phyloP scores from a whole-genome alignment of 768 basidiomycete species.

The Trametes cingulata region DNA sequence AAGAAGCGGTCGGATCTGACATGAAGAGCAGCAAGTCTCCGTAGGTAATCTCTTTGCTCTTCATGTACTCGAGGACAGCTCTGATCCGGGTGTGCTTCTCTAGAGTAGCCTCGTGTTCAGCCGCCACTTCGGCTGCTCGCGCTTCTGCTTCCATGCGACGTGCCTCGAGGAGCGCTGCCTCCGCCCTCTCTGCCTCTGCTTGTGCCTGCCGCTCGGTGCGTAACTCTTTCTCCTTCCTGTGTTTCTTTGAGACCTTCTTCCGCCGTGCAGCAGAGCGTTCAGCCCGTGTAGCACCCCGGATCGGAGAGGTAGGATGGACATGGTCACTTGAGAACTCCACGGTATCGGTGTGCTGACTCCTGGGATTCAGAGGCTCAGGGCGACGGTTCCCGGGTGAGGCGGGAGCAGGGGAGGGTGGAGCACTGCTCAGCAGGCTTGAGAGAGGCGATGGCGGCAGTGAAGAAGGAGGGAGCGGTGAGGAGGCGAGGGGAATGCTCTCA shows the following conservation, averaged over 20 bases:
- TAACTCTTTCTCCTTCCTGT: neutral
- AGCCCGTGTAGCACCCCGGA: neutral
- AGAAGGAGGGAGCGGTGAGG: too few relatives aligned
- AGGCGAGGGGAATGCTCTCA: too few relatives aligned
- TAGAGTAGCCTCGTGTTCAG: neutral
- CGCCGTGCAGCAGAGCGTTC: neutral
- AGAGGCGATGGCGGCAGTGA: neutral
- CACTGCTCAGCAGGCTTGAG: neutral
- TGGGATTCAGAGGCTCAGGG: too few relatives aligned
- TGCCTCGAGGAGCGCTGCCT: neutral
- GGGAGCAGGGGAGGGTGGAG: neutral
- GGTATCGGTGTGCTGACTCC: too few relatives aligned
- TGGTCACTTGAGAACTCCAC: neutral
- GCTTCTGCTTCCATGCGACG: neutral
- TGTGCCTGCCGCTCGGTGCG: neutral
- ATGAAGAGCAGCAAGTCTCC: neutral
- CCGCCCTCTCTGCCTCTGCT: neutral
- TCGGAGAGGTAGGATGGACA: neutral
- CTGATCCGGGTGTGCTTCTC: neutral
- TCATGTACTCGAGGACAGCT: neutral
- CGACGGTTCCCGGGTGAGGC: neutral
- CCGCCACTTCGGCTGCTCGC: neutral
- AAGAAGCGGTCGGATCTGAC: slow-evolving; percentile 20
- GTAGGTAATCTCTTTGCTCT: neutral
- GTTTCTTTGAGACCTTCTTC: neutral